Percentiles rank a stretch among this genome's conserved stretches.
phyloP scores from a whole-genome alignment of 495 filamentous ascomycete species.

The Rostrohypoxylon terebratum region DNA sequence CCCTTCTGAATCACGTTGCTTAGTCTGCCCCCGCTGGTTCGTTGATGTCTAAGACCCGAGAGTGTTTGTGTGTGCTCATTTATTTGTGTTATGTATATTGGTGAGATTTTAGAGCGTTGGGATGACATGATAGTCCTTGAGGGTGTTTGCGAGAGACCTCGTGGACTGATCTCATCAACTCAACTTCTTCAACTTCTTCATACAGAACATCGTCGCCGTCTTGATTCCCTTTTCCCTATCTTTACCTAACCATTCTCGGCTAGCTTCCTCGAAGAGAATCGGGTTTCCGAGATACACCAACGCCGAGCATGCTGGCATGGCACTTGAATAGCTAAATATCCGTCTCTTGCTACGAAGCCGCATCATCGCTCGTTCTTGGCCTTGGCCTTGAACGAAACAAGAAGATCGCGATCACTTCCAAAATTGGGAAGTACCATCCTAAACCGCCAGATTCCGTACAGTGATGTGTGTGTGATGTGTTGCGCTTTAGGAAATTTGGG shows the following conservation, averaged over 20 bases:
- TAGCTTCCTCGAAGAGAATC: constrained; percentile 15
- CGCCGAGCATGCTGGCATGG: constrained; percentile 38
- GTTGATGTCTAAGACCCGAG: constrained; percentile 13
- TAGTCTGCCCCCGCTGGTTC: constrained; percentile 29
- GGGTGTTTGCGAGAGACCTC: constrained; percentile 1
- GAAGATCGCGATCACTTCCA: constrained; percentile 41
- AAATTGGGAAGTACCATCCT: constrained; percentile 45
- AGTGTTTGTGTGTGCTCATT: not conserved
- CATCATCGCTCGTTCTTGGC: constrained; percentile 41
- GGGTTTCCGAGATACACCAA: constrained; percentile 16
- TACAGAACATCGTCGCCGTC: constrained; percentile 11
- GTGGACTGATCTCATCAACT: not conserved
- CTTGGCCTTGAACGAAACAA: constrained; percentile 29
- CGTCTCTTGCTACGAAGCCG: constrained; percentile 27
- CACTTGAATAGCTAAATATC: not conserved
- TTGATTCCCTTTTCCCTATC: constrained; percentile 3
- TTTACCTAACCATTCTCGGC: constrained; percentile 1
- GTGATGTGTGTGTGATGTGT: constrained; percentile 43
- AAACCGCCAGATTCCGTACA: constrained; percentile 41
- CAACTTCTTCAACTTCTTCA: not conserved
- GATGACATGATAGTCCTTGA: not conserved
- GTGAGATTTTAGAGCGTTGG: not conserved
- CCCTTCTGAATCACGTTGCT: constrained; percentile 15
- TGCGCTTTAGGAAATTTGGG: constrained; percentile 9
- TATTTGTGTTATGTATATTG: not conserved